Evolutionary conservation across 371 early-diverging fungal species (phyloP), one percentile per base, ranked within the genome.

Genomic region (Mucor racemosus): DNA sequence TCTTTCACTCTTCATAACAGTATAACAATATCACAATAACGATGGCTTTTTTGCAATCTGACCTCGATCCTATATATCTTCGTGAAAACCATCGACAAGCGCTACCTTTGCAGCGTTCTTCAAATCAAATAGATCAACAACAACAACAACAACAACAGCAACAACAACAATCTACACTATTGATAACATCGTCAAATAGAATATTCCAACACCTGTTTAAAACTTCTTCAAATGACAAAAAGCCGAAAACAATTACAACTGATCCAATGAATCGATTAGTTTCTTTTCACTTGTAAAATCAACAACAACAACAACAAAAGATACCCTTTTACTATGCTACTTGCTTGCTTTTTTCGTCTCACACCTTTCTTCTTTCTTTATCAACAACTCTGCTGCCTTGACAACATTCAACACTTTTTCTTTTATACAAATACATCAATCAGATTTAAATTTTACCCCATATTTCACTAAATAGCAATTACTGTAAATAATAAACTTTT

Each of bases 41-140:
- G 34, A 72, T 72, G 72, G 53, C 65, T 13, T 69, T 62, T 35
- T 70, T 70, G 9, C 71, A 62, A 66, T 54, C 62, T 8, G 71
- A 71, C 31, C 21, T 71, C 19, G 66, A 71, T n/a, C 66, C 63
- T 35, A 55, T 66, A 14, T 66, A 62, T 36, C 71, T 71, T 53
- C 62, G 71, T 26, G 66, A 71, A 66, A 40, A 71, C 15, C 66
- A 71, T 58, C 53, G 53, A 58, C 50, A 58, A 17, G 44, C 17
- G 38, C 13, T 34, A 19, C 10, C n/a, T 34, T 17, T 17, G 4
- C 31, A 31, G 14, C 31, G 14, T 11, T 13, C 31, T 31, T 7
- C 35, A 6, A 14, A 7, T 26, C 15, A 58, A 31, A 48, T n/a
- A 14, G 13, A 53, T 48, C 38, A 35, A 36, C 62, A 36, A 33